Percentiles rank a stretch among this genome's conserved stretches.
Conservation (phyloP, 2,329 filamentous ascomycete genomes). For the Pseudocercospora pini-densiflorae region DNA sequence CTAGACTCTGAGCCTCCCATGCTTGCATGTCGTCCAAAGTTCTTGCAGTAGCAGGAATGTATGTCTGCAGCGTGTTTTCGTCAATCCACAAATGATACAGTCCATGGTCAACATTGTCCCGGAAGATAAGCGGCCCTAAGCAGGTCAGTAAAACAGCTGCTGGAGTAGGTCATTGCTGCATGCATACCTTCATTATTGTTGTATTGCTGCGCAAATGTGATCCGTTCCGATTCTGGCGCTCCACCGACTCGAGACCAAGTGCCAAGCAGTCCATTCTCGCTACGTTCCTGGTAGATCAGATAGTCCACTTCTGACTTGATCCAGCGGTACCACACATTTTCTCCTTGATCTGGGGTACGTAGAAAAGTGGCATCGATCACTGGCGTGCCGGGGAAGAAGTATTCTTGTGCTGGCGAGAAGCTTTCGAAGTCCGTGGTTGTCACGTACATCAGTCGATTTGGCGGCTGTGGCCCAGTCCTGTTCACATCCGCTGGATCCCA, state of each 20-base stretch:
- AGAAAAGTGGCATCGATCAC: constrained; percentile 29
- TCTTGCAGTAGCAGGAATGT: constrained; percentile 26
- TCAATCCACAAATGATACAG: constrained; percentile 29
- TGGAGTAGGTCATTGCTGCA: too few species aligned
- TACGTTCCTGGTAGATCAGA: constrained; percentile 25
- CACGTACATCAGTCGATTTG: constrained; percentile 26
- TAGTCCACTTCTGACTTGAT: constrained; percentile 26
- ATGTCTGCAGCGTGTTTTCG: constrained; percentile 25
- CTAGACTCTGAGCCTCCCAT: constrained; percentile 20
- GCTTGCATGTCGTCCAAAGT: constrained; percentile 26
- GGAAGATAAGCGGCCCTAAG: constrained; percentile 19
- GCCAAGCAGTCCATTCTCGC: constrained; percentile 24
- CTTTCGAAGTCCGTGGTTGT: constrained; percentile 25
- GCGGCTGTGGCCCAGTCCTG: constrained; percentile 20
- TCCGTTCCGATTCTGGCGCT: constrained; percentile 17
- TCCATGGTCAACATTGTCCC: constrained; percentile 25
- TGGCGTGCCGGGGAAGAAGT: constrained; percentile 23
- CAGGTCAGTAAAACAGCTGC: too few species aligned
- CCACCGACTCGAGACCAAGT: constrained; percentile 24
- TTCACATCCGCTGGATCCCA: constrained; percentile 20
- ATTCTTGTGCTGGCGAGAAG: constrained; percentile 25
- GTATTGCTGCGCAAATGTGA: constrained; percentile 24
- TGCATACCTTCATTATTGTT: constrained; percentile 22
- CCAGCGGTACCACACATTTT: constrained; percentile 27
- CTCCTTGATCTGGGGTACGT: constrained; percentile 16